Evolutionary conservation across 2,329 filamentous ascomycete species (phyloP).

Genomic region (Colletotrichum zoysiae): DNA sequence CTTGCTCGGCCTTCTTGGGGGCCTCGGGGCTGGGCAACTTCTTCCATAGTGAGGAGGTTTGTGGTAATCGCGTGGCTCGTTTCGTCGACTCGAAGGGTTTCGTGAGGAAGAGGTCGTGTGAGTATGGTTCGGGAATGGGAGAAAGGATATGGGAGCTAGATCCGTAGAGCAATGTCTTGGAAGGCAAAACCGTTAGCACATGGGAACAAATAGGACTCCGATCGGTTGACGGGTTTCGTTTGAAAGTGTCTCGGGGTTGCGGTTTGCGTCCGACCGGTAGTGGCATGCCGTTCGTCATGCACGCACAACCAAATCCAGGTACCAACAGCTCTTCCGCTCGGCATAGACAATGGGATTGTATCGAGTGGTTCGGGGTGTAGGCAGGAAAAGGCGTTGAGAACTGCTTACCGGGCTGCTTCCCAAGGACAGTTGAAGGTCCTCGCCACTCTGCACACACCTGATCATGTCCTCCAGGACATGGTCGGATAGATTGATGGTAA

Average conservation of each 20-base stretch:
- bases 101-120: constrained; percentile 69
- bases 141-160: constrained; percentile 62
- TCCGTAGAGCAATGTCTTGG: constrained; percentile 67
- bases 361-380: background rate
- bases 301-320: constrained; percentile 3
- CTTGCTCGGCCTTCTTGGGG: constrained; percentile 50
- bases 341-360: constrained; percentile 32
- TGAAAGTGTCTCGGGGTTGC: constrained; percentile 4
- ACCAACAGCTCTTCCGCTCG: constrained; percentile 13
- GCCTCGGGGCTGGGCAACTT: constrained; percentile 45
- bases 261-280: constrained; percentile 13
- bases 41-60: constrained; percentile 65
- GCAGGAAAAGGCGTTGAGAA: constrained; percentile 4
- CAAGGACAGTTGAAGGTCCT: constrained; percentile 68
- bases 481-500: constrained; percentile 69
- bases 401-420: constrained; percentile 70
- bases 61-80: constrained; percentile 62
- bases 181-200: constrained; percentile 27
- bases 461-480: constrained; percentile 73
- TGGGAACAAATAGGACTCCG: background rate
- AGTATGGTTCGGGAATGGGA: constrained; percentile 58
- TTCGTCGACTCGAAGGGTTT: constrained; percentile 62
- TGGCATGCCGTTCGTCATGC: constrained; percentile 25
- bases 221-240: background rate
- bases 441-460: constrained; percentile 67